These are phyloP conservation scores for Phaeomoniella chlamydospora DNA, from an alignment of 2,329 filamentous ascomycete genomes.

Conservation along the genomic window DNA sequence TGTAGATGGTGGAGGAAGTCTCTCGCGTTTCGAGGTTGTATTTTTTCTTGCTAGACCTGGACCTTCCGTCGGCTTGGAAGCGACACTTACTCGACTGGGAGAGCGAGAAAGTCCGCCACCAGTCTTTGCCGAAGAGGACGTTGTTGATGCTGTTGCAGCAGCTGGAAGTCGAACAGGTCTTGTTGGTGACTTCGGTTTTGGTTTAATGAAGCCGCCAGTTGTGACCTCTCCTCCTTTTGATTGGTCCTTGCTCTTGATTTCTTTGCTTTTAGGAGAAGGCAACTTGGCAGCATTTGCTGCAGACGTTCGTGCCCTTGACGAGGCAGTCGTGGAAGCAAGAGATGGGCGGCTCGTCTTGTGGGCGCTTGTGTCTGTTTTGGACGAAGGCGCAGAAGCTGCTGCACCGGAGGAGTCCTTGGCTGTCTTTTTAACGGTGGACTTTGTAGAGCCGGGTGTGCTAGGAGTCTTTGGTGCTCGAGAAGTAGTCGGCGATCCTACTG, in stretches of 20 bases:
- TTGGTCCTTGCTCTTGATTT: conserved; percentile 5
- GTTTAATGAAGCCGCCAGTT: background rate
- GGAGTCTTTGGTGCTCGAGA: conserved; percentile 3
- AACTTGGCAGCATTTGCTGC: conserved; percentile 5
- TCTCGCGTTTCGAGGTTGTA: conserved; percentile 9
- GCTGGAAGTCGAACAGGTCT: conserved; percentile 23
- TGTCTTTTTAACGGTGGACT: conserved; percentile 6
- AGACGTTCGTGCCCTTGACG: conserved; percentile 1
- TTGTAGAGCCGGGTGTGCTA: conserved; percentile 5
- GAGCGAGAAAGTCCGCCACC: conserved; percentile 10
- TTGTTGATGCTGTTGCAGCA: conserved; percentile 24
- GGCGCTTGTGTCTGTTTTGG: conserved; percentile 17
- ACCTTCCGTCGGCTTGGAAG: conserved; percentile 9
- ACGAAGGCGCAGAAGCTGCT: conserved; percentile 8
- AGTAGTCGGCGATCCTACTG: conserved; percentile 7
- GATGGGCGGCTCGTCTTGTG: conserved; percentile 17
- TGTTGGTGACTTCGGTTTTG: conserved; percentile 23
- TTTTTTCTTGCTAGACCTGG: conserved; percentile 11
- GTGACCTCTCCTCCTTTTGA: background rate
- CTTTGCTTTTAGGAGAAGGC: conserved; percentile 10
- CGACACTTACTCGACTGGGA: conserved; percentile 13
- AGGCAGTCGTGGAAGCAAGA: conserved; percentile 11
- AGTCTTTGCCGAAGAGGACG: conserved; percentile 22
- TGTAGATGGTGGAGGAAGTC: conserved; percentile 8
- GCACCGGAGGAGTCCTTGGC: conserved; percentile 6